Evolutionary conservation across 2,329 filamentous ascomycete species (phyloP).

Genomic region (Trichoderma sp.): DNA sequence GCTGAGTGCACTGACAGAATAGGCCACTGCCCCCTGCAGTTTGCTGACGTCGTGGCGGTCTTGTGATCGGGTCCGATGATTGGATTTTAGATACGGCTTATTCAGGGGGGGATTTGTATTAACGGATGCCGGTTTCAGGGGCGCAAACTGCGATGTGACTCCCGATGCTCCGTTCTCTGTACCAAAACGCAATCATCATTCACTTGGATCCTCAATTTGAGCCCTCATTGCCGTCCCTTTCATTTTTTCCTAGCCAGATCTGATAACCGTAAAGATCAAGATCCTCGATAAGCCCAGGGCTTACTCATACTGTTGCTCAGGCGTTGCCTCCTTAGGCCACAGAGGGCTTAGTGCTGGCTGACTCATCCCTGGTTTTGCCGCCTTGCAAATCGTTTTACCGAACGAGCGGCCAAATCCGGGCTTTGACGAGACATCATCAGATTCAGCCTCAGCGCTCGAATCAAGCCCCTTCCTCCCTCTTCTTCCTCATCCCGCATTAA

Average conservation of each 20-base stretch:
- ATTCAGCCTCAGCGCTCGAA: conserved; percentile 34
- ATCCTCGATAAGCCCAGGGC: conserved; percentile 13
- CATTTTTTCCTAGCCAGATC: not conserved
- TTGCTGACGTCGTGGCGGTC: conserved; percentile 21
- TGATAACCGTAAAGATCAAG: conserved; percentile 8
- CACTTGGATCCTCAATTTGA: not conserved
- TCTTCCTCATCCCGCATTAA: conserved; percentile 25
- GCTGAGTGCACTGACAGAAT: not conserved
- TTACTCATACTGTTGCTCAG: not conserved
- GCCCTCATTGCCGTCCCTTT: not conserved
- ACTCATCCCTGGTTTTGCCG: conserved; percentile 25
- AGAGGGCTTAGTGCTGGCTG: conserved; percentile 22
- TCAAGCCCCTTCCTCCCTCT: conserved; percentile 26
- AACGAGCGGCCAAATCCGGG: conserved; percentile 41
- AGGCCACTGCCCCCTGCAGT: conserved; percentile 3
- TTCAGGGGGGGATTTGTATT: not conserved
- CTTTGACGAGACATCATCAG: conserved; percentile 40
- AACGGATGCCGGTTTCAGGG: not conserved
- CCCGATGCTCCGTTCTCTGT: not conserved
- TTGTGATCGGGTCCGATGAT: conserved; percentile 23
- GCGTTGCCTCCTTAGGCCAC: conserved; percentile 42
- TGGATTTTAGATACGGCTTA: conserved; percentile 4
- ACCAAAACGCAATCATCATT: not conserved
- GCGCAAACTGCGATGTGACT: not conserved
- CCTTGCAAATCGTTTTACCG: conserved; percentile 40